Percentiles rank a stretch among this genome's conserved stretches.
phyloP scores from a whole-genome alignment of 805 yeast genomes.

The Suhomyces xylopsoci region DNA sequence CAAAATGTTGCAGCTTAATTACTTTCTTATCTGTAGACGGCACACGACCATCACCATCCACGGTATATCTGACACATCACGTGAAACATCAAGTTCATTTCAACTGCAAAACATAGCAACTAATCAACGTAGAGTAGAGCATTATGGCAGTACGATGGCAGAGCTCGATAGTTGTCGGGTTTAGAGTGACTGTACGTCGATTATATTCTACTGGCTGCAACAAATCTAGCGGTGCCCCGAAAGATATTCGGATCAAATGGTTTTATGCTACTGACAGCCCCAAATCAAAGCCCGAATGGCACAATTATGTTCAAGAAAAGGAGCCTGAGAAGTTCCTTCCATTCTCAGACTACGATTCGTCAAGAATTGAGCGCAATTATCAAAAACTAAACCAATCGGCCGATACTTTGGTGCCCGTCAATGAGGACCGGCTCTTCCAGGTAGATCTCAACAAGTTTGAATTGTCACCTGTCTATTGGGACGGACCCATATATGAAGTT shows the following conservation, averaged over 20 bases:
- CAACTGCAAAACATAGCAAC: neutral
- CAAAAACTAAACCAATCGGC: constrained; percentile 11
- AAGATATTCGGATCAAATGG: constrained; percentile 48
- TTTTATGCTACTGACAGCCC: constrained; percentile 84
- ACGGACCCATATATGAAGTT: constrained; percentile 79
- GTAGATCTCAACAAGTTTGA: constrained; percentile 58
- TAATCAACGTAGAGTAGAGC: neutral
- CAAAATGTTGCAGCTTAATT: neutral
- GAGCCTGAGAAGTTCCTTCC: constrained; percentile 62
- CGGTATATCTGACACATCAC: neutral
- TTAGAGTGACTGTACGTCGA: neutral
- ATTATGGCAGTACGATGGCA: neutral
- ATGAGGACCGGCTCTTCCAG: constrained; percentile 75
- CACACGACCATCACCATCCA: neutral
- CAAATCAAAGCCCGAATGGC: constrained; percentile 59
- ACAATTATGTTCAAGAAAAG: constrained; percentile 47
- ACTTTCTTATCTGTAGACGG: neutral
- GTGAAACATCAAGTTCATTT: neutral
- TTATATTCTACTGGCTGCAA: neutral
- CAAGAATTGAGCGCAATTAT: constrained; percentile 53
- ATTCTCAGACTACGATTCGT: constrained; percentile 63
- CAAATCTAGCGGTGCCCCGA: neutral
- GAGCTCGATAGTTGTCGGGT: neutral
- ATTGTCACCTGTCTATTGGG: constrained; percentile 78
- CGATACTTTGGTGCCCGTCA: constrained; percentile 50